Evolutionary conservation across 352 stramenopile genomes (phyloP).

Genomic region (Aphanomyces stellatus): DNA sequence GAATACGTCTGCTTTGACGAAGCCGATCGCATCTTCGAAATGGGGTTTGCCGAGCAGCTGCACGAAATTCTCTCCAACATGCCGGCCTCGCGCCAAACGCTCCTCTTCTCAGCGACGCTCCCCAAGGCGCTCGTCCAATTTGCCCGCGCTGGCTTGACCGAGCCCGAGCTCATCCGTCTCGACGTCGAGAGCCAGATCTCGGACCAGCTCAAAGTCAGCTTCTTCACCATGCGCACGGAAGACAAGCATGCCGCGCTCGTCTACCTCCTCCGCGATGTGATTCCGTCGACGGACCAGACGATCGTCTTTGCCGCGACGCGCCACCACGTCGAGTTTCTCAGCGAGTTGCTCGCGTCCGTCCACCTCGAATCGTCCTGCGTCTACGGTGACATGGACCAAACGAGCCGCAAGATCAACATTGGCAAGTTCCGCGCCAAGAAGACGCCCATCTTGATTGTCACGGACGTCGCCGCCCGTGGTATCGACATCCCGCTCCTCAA

Average conservation of each 20-base stretch:
- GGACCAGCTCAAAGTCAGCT: constrained; percentile 95
- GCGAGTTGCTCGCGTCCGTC: constrained; percentile 82
- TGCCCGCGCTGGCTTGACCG: constrained; percentile 94
- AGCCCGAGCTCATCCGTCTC: constrained; percentile 95
- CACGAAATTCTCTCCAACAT: constrained; percentile 90
- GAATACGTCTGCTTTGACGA: constrained; percentile 98
- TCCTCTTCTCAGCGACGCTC: constrained; percentile 96
- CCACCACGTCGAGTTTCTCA: constrained; percentile 98
- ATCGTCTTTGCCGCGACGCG: constrained; percentile 98
- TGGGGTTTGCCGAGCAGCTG: constrained; percentile 98
- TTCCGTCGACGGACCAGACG: constrained; percentile 88
- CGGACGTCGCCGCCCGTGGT: constrained; percentile 90
- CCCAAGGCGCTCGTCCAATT: constrained; percentile 97
- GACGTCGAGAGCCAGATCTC: constrained; percentile 98
- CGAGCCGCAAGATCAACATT: constrained; percentile 85
- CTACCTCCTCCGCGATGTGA: constrained; percentile 94
- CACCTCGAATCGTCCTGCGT: constrained; percentile 83
- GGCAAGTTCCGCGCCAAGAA: constrained; percentile 87
- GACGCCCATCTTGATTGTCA: constrained; percentile 89
- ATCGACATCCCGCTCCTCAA: constrained; percentile 96
- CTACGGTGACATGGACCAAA: constrained; percentile 93
- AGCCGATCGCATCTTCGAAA: constrained; percentile 99
- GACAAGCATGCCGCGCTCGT: constrained; percentile 96
- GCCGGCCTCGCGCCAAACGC: constrained; percentile 75
- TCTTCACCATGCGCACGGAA: constrained; percentile 92